Conservation (phyloP, 768 basidiomycete species). For the Suillus plorans region DNA sequence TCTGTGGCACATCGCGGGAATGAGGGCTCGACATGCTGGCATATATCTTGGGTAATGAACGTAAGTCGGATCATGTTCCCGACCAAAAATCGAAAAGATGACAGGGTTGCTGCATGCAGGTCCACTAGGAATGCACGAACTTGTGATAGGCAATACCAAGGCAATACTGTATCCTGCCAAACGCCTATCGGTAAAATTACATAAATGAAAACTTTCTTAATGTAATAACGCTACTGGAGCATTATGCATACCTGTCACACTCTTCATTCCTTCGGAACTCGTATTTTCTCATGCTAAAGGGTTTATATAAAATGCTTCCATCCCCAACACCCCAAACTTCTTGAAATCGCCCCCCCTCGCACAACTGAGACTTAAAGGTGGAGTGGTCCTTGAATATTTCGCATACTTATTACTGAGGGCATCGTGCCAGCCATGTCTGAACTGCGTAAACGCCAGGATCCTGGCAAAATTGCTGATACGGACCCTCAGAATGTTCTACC, state of each 20-base stretch:
- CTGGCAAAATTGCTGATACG: neutral
- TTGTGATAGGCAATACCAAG: no score
- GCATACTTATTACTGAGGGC: neutral
- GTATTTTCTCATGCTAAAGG: neutral
- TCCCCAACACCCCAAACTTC: neutral
- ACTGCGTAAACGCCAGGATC: conserved; percentile 13
- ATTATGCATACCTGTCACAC: neutral
- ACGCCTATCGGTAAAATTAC: no score
- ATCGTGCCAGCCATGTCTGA: conserved; percentile 6
- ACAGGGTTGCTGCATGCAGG: neutral
- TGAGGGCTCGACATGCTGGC: neutral
- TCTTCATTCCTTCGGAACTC: neutral
- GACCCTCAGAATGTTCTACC: neutral
- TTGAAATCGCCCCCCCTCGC: neutral
- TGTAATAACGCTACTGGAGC: no score
- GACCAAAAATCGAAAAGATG: neutral
- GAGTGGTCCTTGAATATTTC: neutral
- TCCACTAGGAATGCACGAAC: no score
- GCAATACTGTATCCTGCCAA: no score
- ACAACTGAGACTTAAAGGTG: neutral
- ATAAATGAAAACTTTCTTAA: no score
- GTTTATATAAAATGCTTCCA: neutral
- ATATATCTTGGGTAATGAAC: neutral
- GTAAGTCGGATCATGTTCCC: neutral
- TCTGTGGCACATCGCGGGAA: neutral